Conservation (phyloP, 139 green algal genomes). For the Chlorella vulgaris region DNA sequence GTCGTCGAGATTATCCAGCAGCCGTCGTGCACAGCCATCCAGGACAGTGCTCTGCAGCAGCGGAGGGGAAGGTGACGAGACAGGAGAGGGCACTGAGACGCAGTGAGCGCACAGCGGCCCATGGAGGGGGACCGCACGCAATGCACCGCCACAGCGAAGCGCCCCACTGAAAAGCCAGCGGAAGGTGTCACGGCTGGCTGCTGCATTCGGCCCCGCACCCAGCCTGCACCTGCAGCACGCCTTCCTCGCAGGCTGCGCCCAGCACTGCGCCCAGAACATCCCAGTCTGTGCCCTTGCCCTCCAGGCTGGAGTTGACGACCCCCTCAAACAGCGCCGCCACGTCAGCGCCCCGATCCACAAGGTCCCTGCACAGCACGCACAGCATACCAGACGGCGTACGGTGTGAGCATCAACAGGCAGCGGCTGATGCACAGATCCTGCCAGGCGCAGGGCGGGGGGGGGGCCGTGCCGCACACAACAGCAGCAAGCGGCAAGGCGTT, state of each 20-base stretch:
- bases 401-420: background rate
- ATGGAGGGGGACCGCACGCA: too few species aligned
- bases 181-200: too few species aligned
- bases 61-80: background rate
- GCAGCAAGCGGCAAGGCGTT: too few species aligned
- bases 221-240: background rate
- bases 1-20: conserved; percentile 45
- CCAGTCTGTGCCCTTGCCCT: conserved; percentile 40
- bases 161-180: too few species aligned
- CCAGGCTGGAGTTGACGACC: conserved; percentile 30
- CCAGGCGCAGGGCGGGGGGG: too few species aligned
- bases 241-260: background rate
- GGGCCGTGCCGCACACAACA: too few species aligned
- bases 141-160: background rate
- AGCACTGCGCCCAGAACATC: conserved; percentile 24
- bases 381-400: background rate
- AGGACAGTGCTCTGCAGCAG: conserved; percentile 15
- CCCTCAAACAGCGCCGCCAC: conserved; percentile 32
- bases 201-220: background rate
- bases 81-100: too few species aligned
- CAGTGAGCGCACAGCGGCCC: too few species aligned
- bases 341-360: conserved; percentile 24
- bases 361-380: conserved; percentile 15
- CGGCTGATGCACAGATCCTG: too few species aligned
- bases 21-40: conserved; percentile 4